phyloP scores from a whole-genome alignment of 257 asterid genomes.

The Striga asiatica region DNA sequence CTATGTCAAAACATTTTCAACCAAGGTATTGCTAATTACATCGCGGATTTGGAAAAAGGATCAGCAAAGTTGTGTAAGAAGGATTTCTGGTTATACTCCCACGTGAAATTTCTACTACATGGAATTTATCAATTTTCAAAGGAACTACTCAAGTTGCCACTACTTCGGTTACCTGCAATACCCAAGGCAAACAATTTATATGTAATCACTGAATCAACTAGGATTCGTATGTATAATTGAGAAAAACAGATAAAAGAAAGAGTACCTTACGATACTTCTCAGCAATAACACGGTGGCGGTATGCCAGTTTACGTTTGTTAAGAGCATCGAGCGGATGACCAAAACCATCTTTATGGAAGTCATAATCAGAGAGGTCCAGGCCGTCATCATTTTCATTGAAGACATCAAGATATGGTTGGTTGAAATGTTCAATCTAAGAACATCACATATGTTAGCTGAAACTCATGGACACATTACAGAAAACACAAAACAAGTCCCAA shows the following conservation, averaged over 20 bases:
- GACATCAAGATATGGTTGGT: conserved; percentile 71
- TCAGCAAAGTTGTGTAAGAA: too few species aligned
- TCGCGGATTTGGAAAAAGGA: too few species aligned
- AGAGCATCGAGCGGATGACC: conserved; percentile 47
- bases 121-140: too few species aligned
- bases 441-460: conserved; percentile 14
- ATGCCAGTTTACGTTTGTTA: conserved; percentile 65
- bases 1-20: too few species aligned
- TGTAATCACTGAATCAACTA: background rate
- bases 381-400: conserved; percentile 62
- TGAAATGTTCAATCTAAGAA: conserved; percentile 61
- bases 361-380: conserved; percentile 55
- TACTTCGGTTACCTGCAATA: too few species aligned
- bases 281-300: conserved; percentile 60
- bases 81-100: too few species aligned
- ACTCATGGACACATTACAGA: conserved; percentile 4
- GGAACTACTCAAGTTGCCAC: too few species aligned
- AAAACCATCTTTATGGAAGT: conserved; percentile 60
- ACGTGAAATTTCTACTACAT: too few species aligned
- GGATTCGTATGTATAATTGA: background rate
- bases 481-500: background rate
- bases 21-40: too few species aligned
- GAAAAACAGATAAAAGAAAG: conserved; percentile 5
- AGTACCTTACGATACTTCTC: conserved; percentile 72
- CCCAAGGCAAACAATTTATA: too few species aligned